Conservation (phyloP, 139 green algal genomes). For the Diplosphaera chodatii region DNA sequence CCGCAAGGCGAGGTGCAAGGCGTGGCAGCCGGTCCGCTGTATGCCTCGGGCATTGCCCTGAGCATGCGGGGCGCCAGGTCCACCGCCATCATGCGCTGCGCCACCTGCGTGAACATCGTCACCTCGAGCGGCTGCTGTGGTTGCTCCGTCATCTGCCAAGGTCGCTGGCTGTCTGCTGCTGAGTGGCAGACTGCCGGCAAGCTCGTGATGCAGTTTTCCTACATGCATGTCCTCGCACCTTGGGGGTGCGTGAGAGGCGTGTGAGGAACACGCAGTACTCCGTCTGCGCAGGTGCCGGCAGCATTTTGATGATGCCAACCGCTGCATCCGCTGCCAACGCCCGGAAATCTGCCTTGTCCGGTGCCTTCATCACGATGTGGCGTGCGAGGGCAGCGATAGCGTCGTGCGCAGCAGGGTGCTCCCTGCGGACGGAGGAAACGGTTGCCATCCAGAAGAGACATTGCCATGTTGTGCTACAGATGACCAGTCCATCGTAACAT, state of each 20-base stretch:
- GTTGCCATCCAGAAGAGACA: too few species aligned
- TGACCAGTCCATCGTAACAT: too few species aligned
- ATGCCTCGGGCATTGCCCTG: constrained; percentile 32
- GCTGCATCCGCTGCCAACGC: constrained; percentile 27
- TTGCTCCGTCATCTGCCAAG: too few species aligned
- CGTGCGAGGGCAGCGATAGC: constrained; percentile 43
- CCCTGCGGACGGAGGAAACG: too few species aligned
- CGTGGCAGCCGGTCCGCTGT: constrained; percentile 1
- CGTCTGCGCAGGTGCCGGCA: constrained; percentile 26
- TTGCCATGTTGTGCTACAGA: too few species aligned
- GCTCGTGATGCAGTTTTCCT: too few species aligned
- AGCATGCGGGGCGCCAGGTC: constrained; percentile 53
- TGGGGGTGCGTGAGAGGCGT: constrained; percentile 30
- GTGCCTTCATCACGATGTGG: constrained; percentile 42
- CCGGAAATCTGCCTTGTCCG: constrained; percentile 55
- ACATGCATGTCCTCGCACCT: constrained; percentile 14
- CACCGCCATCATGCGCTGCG: constrained; percentile 45
- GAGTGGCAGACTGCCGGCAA: too few species aligned
- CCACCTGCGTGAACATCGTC: too few species aligned
- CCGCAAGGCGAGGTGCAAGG: not conserved
- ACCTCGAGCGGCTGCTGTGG: too few species aligned
- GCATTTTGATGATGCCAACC: constrained; percentile 18
- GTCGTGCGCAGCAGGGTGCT: constrained; percentile 14
- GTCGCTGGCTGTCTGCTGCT: too few species aligned
- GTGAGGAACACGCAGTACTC: constrained; percentile 32